These are phyloP conservation scores for Syzygium aqueum DNA, from an alignment of 345 rosid genomes.

Conservation along the genomic window DNA sequence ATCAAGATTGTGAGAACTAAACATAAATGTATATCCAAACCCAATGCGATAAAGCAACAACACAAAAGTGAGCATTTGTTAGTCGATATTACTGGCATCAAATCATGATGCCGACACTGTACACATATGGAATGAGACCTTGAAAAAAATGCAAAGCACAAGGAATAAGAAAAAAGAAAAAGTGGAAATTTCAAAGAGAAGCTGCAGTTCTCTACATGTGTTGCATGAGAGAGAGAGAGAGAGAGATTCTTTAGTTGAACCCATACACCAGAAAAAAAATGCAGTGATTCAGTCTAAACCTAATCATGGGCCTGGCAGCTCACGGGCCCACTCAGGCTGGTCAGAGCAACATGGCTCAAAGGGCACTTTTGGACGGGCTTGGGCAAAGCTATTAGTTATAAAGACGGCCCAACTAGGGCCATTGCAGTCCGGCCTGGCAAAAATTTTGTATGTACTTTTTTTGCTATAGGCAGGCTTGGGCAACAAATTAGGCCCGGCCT, in stretches of 20 bases:
- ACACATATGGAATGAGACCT: neutral
- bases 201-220: neutral
- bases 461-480: neutral
- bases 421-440: neutral
- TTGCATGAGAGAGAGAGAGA: neutral
- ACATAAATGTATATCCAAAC: neutral
- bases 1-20: neutral
- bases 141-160: neutral
- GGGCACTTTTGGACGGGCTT: neutral
- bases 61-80: neutral
- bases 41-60: neutral
- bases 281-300: neutral
- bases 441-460: neutral
- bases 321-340: neutral
- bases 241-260: neutral
- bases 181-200: neutral
- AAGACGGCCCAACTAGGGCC: neutral
- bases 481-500: neutral
- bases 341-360: neutral
- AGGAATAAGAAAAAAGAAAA: neutral
- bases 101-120: neutral
- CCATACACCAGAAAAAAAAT: neutral
- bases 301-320: neutral
- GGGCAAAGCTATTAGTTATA: neutral
- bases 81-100: neutral